Conservation (phyloP, 208 protist species). For the Acanthamoeba triangularis region DNA sequence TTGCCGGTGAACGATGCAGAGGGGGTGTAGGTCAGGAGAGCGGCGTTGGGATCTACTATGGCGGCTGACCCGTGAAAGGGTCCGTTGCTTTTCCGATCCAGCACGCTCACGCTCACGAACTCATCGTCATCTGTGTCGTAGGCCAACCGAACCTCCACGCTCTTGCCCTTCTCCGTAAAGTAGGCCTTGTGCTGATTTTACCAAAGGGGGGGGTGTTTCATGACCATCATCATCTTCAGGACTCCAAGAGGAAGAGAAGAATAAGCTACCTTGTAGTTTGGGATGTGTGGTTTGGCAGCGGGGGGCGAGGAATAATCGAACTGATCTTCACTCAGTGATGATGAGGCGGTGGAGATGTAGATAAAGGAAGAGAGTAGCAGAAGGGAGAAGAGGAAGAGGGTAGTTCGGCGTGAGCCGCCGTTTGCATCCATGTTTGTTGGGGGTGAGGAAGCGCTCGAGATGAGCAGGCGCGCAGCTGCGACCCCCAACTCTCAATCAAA, state of each 20-base stretch:
- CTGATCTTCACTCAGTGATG: not conserved
- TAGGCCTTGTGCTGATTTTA: conserved; percentile 24
- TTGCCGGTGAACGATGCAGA: not conserved
- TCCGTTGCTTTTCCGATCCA: not conserved
- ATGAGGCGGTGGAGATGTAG: not conserved
- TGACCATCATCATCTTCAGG: not conserved
- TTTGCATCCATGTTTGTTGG: not conserved
- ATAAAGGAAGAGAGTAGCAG: not conserved
- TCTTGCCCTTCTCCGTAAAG: conserved; percentile 28
- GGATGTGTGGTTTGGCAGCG: not conserved
- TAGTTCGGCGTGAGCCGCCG: not conserved
- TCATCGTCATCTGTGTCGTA: not conserved
- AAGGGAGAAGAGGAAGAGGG: not conserved
- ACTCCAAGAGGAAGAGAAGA: not conserved
- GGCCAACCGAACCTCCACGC: not conserved
- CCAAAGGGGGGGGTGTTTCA: too few species aligned
- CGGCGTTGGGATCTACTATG: not conserved
- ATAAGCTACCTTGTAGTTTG: not conserved
- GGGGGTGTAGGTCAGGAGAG: conserved; percentile 2
- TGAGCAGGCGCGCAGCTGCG: not conserved
- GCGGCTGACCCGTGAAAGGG: not conserved
- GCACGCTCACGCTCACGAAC: not conserved
- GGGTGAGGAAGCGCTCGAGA: not conserved
- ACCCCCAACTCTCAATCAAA: not conserved
- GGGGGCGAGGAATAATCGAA: not conserved